phyloP scores from a whole-genome alignment of 176 grass and related monocot genomes.

The Carex parvula region DNA sequence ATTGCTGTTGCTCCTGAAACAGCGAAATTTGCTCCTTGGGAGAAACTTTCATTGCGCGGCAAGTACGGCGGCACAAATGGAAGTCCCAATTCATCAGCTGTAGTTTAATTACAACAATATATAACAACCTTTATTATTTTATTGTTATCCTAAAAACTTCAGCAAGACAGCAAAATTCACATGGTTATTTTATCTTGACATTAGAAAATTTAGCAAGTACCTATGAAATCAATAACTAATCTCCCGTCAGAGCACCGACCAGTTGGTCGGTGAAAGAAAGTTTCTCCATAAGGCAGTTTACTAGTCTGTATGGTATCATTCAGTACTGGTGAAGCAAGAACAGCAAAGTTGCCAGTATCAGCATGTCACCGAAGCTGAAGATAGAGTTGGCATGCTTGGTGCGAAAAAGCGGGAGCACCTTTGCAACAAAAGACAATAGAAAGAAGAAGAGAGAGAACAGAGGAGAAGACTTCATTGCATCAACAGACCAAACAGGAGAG shows the following conservation, averaged over 20 bases:
- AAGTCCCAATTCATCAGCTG: slow-evolving; percentile 64
- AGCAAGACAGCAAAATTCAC: background rate
- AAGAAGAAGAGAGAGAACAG: background rate
- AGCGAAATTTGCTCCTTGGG: slow-evolving; percentile 65
- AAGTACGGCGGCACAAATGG: slow-evolving; percentile 61
- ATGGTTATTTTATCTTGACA: background rate
- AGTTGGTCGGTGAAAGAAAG: slow-evolving; percentile 20
- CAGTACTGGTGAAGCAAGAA: slow-evolving; percentile 9
- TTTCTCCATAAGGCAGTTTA: slow-evolving; percentile 23
- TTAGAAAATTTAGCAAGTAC: background rate
- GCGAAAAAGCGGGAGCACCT: background rate
- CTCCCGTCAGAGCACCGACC: slow-evolving; percentile 23
- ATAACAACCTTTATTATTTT: background rate
- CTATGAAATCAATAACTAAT: slow-evolving; percentile 27
- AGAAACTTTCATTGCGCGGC: slow-evolving; percentile 45
- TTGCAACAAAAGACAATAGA: slow-evolving; percentile 8
- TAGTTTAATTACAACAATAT: slow-evolving; percentile 4
- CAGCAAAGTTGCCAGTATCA: slow-evolving; percentile 22
- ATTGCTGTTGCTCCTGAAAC: slow-evolving; percentile 62
- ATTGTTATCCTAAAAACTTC: background rate
- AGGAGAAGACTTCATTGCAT: slow-evolving; percentile 19
- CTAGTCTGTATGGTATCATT: background rate
- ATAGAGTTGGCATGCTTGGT: slow-evolving; percentile 2
- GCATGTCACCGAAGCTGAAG: slow-evolving; percentile 30
- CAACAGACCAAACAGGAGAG: background rate